Conservation (phyloP, 768 basidiomycete species). For the Dendrothele bispora region DNA sequence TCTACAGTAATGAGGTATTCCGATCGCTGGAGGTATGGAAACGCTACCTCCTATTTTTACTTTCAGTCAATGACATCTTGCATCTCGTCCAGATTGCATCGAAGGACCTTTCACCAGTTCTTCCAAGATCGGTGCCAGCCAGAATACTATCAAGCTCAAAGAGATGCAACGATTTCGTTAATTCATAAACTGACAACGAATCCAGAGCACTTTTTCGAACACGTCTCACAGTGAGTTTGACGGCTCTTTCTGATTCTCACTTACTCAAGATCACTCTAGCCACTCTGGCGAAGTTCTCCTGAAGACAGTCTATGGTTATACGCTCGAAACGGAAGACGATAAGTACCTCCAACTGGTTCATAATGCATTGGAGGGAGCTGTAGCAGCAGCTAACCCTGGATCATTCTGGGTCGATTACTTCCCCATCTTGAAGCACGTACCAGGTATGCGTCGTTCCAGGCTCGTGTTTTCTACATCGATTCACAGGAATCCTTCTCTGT, state of each 20-base stretch:
- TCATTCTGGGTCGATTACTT: constrained; percentile 29
- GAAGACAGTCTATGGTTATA: constrained; percentile 30
- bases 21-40: constrained; percentile 15
- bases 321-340: constrained; percentile 22
- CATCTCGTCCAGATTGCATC: constrained; percentile 10
- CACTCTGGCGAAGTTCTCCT: constrained; percentile 22
- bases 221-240: constrained; percentile 15
- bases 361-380: constrained; percentile 10
- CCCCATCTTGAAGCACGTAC: constrained; percentile 16
- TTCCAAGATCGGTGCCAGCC: constrained; percentile 14
- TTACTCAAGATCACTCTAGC: not conserved
- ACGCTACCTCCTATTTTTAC: not conserved
- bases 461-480: not conserved
- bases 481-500: constrained; percentile 3
- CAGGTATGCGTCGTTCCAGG: too few species aligned
- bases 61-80: not conserved
- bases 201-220: constrained; percentile 18
- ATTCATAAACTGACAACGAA: constrained; percentile 13
- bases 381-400: constrained; percentile 24
- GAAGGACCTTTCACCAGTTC: constrained; percentile 22
- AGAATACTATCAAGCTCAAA: constrained; percentile 13
- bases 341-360: constrained; percentile 24
- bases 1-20: constrained; percentile 13
- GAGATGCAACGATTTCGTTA: constrained; percentile 9
- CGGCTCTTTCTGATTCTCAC: not conserved